Evolutionary conservation across 1,284 basidiomycete species (phyloP), one percentile per base, ranked within the genome.

Genomic region (Irpex rosettiformis): DNA sequence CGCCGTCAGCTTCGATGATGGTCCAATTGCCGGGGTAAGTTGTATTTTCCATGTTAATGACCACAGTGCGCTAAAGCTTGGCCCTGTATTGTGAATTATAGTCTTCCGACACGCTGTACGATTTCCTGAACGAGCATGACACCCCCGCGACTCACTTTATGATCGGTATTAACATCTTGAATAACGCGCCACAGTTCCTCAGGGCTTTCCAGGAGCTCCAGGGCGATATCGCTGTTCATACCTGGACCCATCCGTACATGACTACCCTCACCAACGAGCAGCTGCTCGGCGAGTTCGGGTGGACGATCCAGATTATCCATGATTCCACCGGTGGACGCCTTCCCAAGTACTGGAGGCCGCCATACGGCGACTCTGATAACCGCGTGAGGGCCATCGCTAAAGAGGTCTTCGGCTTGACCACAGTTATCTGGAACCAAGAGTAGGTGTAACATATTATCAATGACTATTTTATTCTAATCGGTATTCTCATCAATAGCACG

Each of bases 381-480:
- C 81, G 91, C 45, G 87, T 93, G 30, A 75, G 80, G 24, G 83
- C 90, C 5, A 88, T 93, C 64, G 91, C 91, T 8, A 77, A 79
- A 67, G 82, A 88, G 68, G 78, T 91, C 47, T 87, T 93, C 65
- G 85, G 85, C 30, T 69, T 93, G 60, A 78, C 75, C 16, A 86
- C 86, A 18, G 79, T 93, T 53, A 73, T 92, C 64, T 94, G 92
- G 91, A 93, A 93, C 69, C 79, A 84, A 58, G 91, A 93, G 88
- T 89, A 68, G n/a, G 33, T n/a, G 33, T n/a, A 40, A n/a, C 56
- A 83, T 61, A 10, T 7, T 30, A 25, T 47, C 8, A 8, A n/a
- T 1, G 18, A 47, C 18, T 16, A 22, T 53, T 16, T 54, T 47
- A 24, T 18, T 45, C 18, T 45, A 25, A 33, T 21, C 21, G 42